phyloP scores from a whole-genome alignment of 75 land plant species.

The Picea sitchensis region DNA sequence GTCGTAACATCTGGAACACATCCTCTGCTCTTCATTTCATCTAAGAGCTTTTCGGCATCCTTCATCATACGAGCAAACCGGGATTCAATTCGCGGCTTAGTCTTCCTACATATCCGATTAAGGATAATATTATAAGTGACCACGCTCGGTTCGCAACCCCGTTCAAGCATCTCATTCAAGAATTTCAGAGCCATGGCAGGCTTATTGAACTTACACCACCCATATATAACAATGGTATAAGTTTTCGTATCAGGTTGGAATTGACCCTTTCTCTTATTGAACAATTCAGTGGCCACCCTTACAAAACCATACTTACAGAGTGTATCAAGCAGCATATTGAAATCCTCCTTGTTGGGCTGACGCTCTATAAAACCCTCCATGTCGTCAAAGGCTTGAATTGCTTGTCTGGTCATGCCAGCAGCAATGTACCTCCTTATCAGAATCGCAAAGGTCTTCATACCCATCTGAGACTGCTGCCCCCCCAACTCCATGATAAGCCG shows the following conservation, averaged over 20 bases:
- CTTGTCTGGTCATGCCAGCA: constrained; percentile 66
- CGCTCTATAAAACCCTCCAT: constrained; percentile 50
- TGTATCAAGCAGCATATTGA: constrained; percentile 50
- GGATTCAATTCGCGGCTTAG: constrained; percentile 47
- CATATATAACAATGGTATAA: constrained; percentile 63
- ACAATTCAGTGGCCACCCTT: constrained; percentile 58
- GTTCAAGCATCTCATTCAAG: constrained; percentile 50
- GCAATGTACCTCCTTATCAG: constrained; percentile 54
- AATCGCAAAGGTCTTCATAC: constrained; percentile 32
- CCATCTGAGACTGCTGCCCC: constrained; percentile 10
- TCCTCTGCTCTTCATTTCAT: constrained; percentile 53
- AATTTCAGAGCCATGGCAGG: constrained; percentile 53
- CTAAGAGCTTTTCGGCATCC: constrained; percentile 44
- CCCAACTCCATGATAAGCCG: constrained; percentile 57
- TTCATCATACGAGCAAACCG: constrained; percentile 41
- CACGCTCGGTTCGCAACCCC: constrained; percentile 62
- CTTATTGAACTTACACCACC: constrained; percentile 60
- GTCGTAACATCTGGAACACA: constrained; percentile 62
- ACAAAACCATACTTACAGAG: constrained; percentile 67
- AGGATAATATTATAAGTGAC: constrained; percentile 68
- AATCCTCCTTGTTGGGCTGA: constrained; percentile 22
- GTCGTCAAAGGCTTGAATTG: constrained; percentile 67
- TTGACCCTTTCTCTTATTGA: constrained; percentile 35
- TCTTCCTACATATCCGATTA: constrained; percentile 53
- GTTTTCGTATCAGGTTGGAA: constrained; percentile 37